These are phyloP conservation scores for Pythium myriotylum DNA, from an alignment of 352 stramenopile genomes.

Conservation along the genomic window DNA sequence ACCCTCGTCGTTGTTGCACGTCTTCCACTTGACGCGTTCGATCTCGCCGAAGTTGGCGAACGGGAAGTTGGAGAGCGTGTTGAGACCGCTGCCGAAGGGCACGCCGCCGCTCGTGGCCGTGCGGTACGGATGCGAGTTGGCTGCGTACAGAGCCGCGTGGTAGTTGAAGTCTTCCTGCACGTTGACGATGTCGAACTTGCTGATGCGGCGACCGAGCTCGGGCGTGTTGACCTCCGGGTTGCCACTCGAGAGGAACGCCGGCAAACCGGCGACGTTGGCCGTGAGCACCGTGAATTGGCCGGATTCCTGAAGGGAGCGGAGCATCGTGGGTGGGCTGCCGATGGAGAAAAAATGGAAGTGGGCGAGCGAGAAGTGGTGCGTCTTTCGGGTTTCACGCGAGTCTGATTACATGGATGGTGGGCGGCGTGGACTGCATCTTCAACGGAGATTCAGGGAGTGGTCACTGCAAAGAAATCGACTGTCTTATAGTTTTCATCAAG, in stretches of 20 bases:
- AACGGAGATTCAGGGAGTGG: no score
- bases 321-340: conserved; percentile 19
- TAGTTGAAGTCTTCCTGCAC: conserved; percentile 21
- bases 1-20: conserved; percentile 43
- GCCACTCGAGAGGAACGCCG: conserved; percentile 44
- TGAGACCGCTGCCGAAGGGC: conserved; percentile 43
- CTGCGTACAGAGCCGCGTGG: conserved; percentile 32
- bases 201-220: conserved; percentile 45
- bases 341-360: no score
- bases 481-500: no score
- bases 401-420: no score
- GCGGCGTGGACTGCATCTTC: no score
- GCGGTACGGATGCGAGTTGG: conserved; percentile 40
- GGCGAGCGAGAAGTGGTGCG: background rate
- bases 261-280: conserved; percentile 46
- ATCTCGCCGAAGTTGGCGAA: conserved; percentile 42
- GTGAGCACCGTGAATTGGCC: conserved; percentile 41
- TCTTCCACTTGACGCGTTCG: conserved; percentile 43
- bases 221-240: conserved; percentile 40
- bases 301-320: conserved; percentile 36
- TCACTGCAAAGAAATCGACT: no score
- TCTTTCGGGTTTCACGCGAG: no score
- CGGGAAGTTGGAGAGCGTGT: conserved; percentile 42
- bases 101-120: conserved; percentile 48
- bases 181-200: conserved; percentile 16